These are phyloP conservation scores for Heritiera littoralis DNA, from an alignment of 345 rosid species.

Conservation along the genomic window DNA sequence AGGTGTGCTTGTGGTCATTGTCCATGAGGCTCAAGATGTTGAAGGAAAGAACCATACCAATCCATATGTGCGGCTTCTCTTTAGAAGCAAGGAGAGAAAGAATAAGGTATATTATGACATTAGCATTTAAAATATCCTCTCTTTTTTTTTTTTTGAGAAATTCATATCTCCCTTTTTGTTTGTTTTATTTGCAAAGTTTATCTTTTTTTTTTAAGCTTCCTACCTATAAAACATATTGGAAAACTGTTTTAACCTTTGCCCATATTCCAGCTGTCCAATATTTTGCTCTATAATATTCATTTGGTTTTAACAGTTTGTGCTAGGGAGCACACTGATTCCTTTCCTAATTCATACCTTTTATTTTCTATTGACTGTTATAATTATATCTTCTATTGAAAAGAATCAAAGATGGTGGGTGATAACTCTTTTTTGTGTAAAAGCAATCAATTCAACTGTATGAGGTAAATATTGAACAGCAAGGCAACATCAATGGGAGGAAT, in stretches of 20 bases:
- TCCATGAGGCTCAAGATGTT: constrained; percentile 85
- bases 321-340: not conserved
- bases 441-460: too few species aligned
- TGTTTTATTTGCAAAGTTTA: not conserved
- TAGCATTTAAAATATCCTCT: not conserved
- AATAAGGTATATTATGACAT: constrained; percentile 57
- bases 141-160: not conserved
- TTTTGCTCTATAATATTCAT: not conserved
- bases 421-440: not conserved
- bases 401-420: not conserved
- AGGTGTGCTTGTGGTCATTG: constrained; percentile 76
- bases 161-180: not conserved
- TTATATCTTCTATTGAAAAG: not conserved
- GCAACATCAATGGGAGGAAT: not conserved
- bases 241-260: not conserved
- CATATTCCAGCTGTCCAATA: not conserved
- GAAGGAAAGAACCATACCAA: constrained; percentile 96
- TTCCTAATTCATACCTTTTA: not conserved
- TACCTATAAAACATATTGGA: not conserved
- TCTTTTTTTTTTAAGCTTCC: not conserved
- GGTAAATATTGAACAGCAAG: not conserved
- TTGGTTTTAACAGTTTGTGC: not conserved
- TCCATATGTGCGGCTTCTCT: constrained; percentile 67
- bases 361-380: not conserved
- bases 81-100: constrained; percentile 77